Evolutionary conservation across 768 basidiomycete species (phyloP).

Genomic region (Leucosporidium scottii): DNA sequence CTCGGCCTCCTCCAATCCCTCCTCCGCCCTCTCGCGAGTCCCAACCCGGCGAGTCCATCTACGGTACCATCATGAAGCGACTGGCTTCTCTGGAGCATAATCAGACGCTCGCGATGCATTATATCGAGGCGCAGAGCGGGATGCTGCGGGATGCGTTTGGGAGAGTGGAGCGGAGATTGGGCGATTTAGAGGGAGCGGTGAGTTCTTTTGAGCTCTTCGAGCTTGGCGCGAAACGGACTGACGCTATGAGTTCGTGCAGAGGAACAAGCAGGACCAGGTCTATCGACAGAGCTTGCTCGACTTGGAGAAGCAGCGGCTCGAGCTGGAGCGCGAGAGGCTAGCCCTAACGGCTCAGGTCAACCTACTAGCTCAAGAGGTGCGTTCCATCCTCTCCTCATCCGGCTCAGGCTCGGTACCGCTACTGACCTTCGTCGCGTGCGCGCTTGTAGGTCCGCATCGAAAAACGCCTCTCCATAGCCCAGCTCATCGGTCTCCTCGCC

Average conservation of each 20-base stretch:
- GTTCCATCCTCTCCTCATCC: constrained; percentile 2
- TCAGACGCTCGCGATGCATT: constrained; percentile 71
- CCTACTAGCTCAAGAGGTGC: constrained; percentile 71
- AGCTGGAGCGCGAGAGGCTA: constrained; percentile 63
- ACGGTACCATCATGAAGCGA: constrained; percentile 91
- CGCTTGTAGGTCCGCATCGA: constrained; percentile 66
- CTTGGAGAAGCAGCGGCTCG: constrained; percentile 60
- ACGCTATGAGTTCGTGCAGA: constrained; percentile 43
- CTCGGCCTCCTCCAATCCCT: constrained; percentile 6
- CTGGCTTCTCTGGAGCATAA: constrained; percentile 77
- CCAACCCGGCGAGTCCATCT: constrained; percentile 73
- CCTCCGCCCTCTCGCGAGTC: constrained; percentile 7
- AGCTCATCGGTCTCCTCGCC: constrained; percentile 71
- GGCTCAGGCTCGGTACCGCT: too few relatives aligned
- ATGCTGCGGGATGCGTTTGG: constrained; percentile 67
- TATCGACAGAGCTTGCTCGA: constrained; percentile 60
- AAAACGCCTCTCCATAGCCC: constrained; percentile 80
- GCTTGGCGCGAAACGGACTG: background rate
- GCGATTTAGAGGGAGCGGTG: constrained; percentile 43
- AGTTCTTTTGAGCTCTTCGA: background rate
- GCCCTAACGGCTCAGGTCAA: constrained; percentile 65
- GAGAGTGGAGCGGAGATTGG: constrained; percentile 68
- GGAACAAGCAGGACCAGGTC: constrained; percentile 61
- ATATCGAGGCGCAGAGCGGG: constrained; percentile 80
- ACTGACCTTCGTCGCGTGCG: too few relatives aligned